Evolutionary conservation across 1,284 basidiomycete genomes (phyloP).

Genomic region (Sphagnurus paluster): DNA sequence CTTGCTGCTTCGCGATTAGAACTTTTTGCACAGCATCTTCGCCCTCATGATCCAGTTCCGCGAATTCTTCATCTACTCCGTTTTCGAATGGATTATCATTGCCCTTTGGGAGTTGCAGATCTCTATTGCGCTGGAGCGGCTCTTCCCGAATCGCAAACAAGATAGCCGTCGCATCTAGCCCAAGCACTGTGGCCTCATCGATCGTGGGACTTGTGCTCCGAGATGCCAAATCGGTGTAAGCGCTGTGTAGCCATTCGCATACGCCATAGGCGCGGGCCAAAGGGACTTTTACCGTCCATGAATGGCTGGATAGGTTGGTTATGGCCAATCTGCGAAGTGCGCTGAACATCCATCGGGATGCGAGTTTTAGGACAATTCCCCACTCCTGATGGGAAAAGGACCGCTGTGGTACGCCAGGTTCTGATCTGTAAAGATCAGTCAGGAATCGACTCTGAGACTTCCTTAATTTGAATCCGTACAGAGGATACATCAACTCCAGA

Average conservation of each 20-base stretch:
- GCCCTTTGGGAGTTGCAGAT: neutral
- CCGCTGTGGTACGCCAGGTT: too few relatives aligned
- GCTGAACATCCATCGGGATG: slow-evolving; percentile 8
- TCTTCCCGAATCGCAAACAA: slow-evolving; percentile 1
- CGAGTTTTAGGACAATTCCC: slow-evolving; percentile 10
- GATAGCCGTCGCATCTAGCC: neutral
- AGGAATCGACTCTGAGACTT: neutral
- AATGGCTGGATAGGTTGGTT: neutral
- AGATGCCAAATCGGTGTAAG: neutral
- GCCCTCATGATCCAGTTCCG: too few relatives aligned
- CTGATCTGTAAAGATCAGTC: slow-evolving; percentile 2
- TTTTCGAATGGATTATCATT: neutral
- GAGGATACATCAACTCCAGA: slow-evolving; percentile 9
- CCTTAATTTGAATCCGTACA: slow-evolving; percentile 2
- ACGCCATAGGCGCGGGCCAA: slow-evolving; percentile 3
- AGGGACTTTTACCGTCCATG: neutral
- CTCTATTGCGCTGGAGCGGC: neutral
- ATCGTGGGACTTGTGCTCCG: neutral
- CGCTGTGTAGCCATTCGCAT: neutral
- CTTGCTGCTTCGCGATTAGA: neutral
- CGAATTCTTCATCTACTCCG: slow-evolving; percentile 2
- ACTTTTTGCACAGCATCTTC: neutral
- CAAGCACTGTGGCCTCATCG: slow-evolving; percentile 6
- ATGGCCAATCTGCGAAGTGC: slow-evolving; percentile 8
- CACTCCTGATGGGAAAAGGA: slow-evolving; percentile 3